Conservation (phyloP, 1,284 basidiomycete genomes). For the Rhodotorula sp. region DNA sequence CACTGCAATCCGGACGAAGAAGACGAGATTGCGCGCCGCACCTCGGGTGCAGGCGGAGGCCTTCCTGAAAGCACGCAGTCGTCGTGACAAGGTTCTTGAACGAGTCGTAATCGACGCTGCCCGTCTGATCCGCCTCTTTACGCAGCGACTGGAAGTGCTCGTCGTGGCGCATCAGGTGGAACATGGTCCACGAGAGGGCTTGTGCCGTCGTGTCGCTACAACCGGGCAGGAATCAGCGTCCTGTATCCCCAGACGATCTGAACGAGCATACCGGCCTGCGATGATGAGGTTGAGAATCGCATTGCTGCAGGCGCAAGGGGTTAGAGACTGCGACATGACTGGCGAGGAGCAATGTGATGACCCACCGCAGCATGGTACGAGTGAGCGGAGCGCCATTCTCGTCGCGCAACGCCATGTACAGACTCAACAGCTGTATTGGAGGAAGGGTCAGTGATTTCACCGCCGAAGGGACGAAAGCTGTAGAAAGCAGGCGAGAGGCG, state of each 20-base stretch:
- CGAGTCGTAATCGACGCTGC: constrained; percentile 28
- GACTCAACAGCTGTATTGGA: constrained; percentile 4
- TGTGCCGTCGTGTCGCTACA: constrained; percentile 39
- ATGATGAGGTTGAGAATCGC: constrained; percentile 39
- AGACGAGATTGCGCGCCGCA: neutral
- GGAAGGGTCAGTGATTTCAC: neutral
- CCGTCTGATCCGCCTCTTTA: constrained; percentile 18
- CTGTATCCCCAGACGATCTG: neutral
- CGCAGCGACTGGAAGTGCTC: constrained; percentile 9
- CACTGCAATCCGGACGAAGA: neutral
- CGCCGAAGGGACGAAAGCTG: neutral
- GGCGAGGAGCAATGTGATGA: neutral
- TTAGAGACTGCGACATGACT: too few species aligned
- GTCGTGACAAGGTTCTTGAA: constrained; percentile 26
- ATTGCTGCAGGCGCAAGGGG: constrained; percentile 6
- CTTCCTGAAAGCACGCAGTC: constrained; percentile 37
- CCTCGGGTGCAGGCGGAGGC: constrained; percentile 39
- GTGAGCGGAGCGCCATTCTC: constrained; percentile 30
- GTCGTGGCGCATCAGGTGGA: constrained; percentile 15
- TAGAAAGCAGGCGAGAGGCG: neutral
- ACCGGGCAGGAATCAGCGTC: neutral
- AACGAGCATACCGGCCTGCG: constrained; percentile 17
- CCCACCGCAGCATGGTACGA: constrained; percentile 27
- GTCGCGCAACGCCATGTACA: constrained; percentile 35
- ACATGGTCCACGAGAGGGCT: constrained; percentile 27